phyloP scores from a whole-genome alignment of 352 stramenopile genomes.

The Pythium graminicola region DNA sequence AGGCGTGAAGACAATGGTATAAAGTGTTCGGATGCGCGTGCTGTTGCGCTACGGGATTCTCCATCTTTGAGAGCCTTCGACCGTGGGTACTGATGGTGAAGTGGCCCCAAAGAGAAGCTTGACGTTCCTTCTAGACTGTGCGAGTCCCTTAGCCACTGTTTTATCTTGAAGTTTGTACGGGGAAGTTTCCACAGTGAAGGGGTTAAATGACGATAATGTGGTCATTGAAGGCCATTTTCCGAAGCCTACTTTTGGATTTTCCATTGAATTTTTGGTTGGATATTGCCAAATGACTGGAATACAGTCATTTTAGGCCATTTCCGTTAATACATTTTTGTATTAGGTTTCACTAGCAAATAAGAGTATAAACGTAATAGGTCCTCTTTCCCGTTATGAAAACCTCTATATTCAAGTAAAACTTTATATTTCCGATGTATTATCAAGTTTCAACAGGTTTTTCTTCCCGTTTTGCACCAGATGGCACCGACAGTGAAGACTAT shows the following conservation, averaged over 20 bases:
- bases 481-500: neutral
- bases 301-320: neutral
- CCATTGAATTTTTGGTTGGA: neutral
- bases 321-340: too few relatives aligned
- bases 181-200: neutral
- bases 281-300: neutral
- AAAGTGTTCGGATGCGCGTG: slow-evolving; percentile 1
- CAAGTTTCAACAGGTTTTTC: too few relatives aligned
- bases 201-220: neutral
- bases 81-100: too few relatives aligned
- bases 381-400: too few relatives aligned
- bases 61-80: too few relatives aligned
- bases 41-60: neutral
- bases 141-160: too few relatives aligned
- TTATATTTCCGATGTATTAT: too few relatives aligned
- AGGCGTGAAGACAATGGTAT: slow-evolving; percentile 6
- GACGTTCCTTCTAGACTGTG: too few relatives aligned
- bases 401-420: too few relatives aligned
- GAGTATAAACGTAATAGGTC: too few relatives aligned
- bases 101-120: too few relatives aligned
- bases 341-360: neutral
- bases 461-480: too few relatives aligned
- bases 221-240: neutral
- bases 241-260: neutral
- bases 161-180: neutral